phyloP scores from a whole-genome alignment of 208 protist genomes.

The Wallacemonas sp. region DNA sequence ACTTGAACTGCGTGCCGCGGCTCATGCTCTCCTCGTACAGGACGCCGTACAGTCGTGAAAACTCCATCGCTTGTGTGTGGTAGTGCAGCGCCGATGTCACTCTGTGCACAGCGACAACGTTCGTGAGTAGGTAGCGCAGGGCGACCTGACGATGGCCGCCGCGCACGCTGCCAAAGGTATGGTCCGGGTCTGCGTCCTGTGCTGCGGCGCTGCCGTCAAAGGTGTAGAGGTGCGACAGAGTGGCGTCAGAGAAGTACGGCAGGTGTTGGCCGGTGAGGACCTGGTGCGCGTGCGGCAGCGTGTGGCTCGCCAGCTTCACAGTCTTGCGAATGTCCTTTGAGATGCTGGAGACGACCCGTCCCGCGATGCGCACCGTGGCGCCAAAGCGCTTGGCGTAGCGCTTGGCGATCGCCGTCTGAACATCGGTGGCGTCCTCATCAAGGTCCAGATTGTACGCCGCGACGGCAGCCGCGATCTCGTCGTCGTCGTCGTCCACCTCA shows the following conservation, averaged over 20 bases:
- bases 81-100: conserved; percentile 63
- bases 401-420: conserved; percentile 15
- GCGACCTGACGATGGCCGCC: conserved; percentile 27
- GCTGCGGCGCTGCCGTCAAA: not conserved
- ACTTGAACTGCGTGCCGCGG: conserved; percentile 86
- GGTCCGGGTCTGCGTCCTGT: not conserved
- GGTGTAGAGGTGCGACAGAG: conserved; percentile 48
- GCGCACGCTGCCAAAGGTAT: not conserved
- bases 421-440: conserved; percentile 12
- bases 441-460: conserved; percentile 21
- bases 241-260: conserved; percentile 67
- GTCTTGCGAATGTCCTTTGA: conserved; percentile 65
- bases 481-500: conserved; percentile 1
- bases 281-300: conserved; percentile 54
- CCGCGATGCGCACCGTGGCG: conserved; percentile 43
- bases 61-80: conserved; percentile 61
- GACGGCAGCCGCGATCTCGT: not conserved
- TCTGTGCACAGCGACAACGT: conserved; percentile 49
- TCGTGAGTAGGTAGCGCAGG: conserved; percentile 56
- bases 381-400: conserved; percentile 57
- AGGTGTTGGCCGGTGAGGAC: conserved; percentile 52
- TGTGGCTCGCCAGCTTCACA: conserved; percentile 56
- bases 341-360: conserved; percentile 65
- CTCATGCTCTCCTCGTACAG: conserved; percentile 69
- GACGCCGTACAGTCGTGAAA: conserved; percentile 82